Base-by-base conservation (phyloP, 257 asterid genomes). In the Plantago major region DNA sequence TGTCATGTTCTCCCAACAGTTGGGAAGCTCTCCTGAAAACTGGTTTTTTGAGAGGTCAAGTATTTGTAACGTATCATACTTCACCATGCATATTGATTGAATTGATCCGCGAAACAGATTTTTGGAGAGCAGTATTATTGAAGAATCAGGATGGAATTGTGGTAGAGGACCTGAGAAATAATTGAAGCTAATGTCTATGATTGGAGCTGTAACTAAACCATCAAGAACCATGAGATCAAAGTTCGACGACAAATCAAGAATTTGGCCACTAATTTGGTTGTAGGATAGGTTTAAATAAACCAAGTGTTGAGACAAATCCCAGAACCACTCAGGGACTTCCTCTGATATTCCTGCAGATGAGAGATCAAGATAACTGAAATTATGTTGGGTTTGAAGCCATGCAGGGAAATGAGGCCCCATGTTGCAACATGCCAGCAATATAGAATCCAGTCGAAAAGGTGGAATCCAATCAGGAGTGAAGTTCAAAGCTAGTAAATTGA, bases 31-130 rank as follows among this genome's bases (percentile, higher is more conserved):
- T 51, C 57, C 38, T 1, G 38, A 51, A 9, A 51, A 18, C 13
- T 51, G 57, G 17, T 51, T 51, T 14, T 19, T 9, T 18, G 57
- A 51, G n/a, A 51, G 57, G 57, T 51, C 57, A 51, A 51, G 57
- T 9, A 51, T 17, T 51, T 19, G 14, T 12, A 51, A 18, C 0
- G 5, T 3, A 0, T 9, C 5, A 51, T 51, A 19, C 38, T 6
- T 10, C 8, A 18, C 33, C 10, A 6, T 19, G 57, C 55, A 50
- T 50, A 50, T 2, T 50, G 55, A 50, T 7, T 50, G 55, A 17
- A 17, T 50, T 13, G 33, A 15, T 16, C 55, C 55, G 33, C 33
- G 15, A 16, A 50, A 50, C 30, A 18, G 0, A 13, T 50, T 50
- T 7, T 6, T 1, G 4, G 55, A 17, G 33, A 50, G 55, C 3